phyloP scores from a whole-genome alignment of 202 grass and related monocot species.

The Zizania palustris region DNA sequence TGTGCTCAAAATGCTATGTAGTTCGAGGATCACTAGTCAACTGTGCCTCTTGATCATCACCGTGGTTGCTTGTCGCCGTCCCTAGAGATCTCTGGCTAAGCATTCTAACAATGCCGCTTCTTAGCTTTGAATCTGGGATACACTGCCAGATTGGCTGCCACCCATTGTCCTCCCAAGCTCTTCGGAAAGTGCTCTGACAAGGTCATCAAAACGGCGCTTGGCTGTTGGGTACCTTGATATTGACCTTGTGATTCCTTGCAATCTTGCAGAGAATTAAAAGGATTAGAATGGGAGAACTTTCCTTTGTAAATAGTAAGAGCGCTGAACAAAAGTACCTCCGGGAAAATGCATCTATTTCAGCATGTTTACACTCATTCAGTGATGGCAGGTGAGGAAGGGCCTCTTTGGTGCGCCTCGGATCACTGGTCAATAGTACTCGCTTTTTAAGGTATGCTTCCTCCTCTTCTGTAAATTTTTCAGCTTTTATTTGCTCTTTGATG shows the following conservation, averaged over 20 bases:
- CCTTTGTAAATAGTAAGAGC: not conserved
- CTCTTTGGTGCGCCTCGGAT: slow-evolving; percentile 66
- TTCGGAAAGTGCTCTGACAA: slow-evolving; percentile 49
- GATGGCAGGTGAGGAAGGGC: slow-evolving; percentile 52
- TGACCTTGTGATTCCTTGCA: slow-evolving; percentile 92
- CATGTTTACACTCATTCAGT: slow-evolving; percentile 63
- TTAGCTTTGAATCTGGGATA: slow-evolving; percentile 45
- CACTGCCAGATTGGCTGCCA: slow-evolving; percentile 42
- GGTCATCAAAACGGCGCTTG: slow-evolving; percentile 72
- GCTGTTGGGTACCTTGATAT: slow-evolving; percentile 91
- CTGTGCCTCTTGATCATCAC: not conserved
- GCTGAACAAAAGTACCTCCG: slow-evolving; percentile 57
- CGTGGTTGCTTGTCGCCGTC: slow-evolving; percentile 42
- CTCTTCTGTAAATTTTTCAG: slow-evolving; percentile 13
- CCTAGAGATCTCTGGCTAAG: slow-evolving; percentile 61
- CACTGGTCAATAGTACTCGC: slow-evolving; percentile 57
- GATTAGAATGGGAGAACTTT: slow-evolving; percentile 1
- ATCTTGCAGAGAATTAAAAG: slow-evolving; percentile 46
- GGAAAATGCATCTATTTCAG: slow-evolving; percentile 86
- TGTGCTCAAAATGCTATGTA: not conserved
- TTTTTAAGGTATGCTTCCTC: slow-evolving; percentile 62
- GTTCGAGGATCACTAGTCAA: not conserved
- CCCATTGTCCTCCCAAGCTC: slow-evolving; percentile 65
- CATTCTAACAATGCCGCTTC: slow-evolving; percentile 58
- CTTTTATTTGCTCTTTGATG: too few species aligned